Percentiles rank a stretch among this genome's conserved stretches.
Conservation (phyloP, 2,329 filamentous ascomycete species). For the Massarina eburnea region DNA sequence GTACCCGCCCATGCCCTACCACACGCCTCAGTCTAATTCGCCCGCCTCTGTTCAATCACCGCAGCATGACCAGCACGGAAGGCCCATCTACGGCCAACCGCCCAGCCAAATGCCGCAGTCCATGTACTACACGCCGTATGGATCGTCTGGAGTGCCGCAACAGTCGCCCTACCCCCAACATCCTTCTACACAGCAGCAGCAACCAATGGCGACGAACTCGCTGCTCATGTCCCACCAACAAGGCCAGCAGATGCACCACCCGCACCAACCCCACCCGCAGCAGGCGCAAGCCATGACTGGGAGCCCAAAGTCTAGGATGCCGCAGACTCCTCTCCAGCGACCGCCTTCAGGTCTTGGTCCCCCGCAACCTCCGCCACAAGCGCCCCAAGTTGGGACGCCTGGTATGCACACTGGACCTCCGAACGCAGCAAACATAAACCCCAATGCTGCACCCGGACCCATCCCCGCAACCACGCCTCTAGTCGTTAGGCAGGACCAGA, state of each 20-base stretch:
- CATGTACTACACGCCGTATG: slow-evolving; percentile 72
- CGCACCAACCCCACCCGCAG: slow-evolving; percentile 47
- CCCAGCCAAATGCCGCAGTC: slow-evolving; percentile 76
- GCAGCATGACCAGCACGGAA: slow-evolving; percentile 83
- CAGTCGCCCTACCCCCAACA: slow-evolving; percentile 61
- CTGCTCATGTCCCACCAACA: slow-evolving; percentile 57
- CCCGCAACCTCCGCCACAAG: slow-evolving; percentile 43
- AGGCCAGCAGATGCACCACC: slow-evolving; percentile 44
- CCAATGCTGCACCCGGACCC: slow-evolving; percentile 89
- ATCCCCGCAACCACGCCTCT: slow-evolving; percentile 95
- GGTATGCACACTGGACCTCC: slow-evolving; percentile 45
- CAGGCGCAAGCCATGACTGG: slow-evolving; percentile 61
- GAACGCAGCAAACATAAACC: slow-evolving; percentile 64
- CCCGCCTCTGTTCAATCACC: slow-evolving; percentile 90
- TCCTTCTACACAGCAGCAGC: slow-evolving; percentile 55
- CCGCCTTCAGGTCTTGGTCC: slow-evolving; percentile 52
- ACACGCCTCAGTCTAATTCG: slow-evolving; percentile 93
- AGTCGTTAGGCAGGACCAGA: slow-evolving; percentile 91
- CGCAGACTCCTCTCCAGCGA: slow-evolving; percentile 58
- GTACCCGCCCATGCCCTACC: slow-evolving; percentile 85
- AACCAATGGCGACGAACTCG: slow-evolving; percentile 52
- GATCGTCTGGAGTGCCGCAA: slow-evolving; percentile 51
- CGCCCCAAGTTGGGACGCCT: slow-evolving; percentile 43
- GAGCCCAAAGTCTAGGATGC: slow-evolving; percentile 58
- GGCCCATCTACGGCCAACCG: slow-evolving; percentile 81